These are phyloP conservation scores for Penicillium longicatenatum DNA, from an alignment of 495 filamentous ascomycete species.

Conservation along the genomic window DNA sequence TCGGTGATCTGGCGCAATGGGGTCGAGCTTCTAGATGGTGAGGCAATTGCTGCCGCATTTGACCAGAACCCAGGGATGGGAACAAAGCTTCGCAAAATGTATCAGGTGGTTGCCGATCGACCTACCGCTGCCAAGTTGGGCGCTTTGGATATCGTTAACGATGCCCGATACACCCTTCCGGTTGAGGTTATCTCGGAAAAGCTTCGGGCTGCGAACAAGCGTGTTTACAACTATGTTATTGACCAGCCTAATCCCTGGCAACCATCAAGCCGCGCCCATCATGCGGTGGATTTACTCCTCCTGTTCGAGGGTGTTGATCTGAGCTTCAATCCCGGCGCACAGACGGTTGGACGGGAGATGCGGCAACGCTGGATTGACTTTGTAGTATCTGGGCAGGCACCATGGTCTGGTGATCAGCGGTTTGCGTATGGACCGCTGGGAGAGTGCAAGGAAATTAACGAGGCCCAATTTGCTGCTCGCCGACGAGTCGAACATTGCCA, in stretches of 20 bases:
- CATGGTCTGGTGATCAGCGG: constrained; percentile 30
- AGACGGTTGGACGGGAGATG: constrained; percentile 35
- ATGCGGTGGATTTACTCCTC: constrained; percentile 48
- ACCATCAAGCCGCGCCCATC: constrained; percentile 42
- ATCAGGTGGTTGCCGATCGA: constrained; percentile 37
- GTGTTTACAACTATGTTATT: constrained; percentile 42
- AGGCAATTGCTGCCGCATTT: constrained; percentile 36
- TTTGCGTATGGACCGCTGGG: constrained; percentile 42
- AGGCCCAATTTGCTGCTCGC: constrained; percentile 33
- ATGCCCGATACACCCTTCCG: constrained; percentile 36
- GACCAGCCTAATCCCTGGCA: constrained; percentile 50
- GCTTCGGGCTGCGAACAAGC: constrained; percentile 28
- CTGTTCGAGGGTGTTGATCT: constrained; percentile 40
- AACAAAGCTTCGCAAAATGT: constrained; percentile 37
- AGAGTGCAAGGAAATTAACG: constrained; percentile 37
- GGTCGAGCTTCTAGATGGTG: constrained; percentile 32
- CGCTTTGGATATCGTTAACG: constrained; percentile 39
- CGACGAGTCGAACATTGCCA: constrained; percentile 30
- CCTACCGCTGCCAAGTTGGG: constrained; percentile 43
- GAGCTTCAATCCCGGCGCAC: constrained; percentile 35
- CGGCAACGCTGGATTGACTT: constrained; percentile 39
- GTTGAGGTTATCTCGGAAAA: constrained; percentile 40
- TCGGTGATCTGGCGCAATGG: constrained; percentile 48
- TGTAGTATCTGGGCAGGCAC: constrained; percentile 31
- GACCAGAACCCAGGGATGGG: constrained; percentile 32